Evolutionary conservation across 2,329 filamentous ascomycete species (phyloP), one percentile per base, ranked within the genome.

Genomic region (Verticillium nonalfalfae): DNA sequence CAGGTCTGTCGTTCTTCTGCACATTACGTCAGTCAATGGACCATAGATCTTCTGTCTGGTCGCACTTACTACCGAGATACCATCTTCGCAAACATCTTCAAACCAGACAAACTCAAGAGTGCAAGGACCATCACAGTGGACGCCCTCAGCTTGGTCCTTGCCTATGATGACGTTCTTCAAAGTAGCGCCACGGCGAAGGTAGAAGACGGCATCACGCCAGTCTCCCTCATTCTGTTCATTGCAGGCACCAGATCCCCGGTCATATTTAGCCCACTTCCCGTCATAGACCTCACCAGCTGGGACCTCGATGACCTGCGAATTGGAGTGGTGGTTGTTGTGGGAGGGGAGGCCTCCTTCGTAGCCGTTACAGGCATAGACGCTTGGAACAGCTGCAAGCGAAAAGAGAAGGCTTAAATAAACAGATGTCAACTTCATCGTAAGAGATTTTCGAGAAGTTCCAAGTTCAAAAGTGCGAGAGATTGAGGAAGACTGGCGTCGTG

Each of bases 161-260:
- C 79, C 79, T 26, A 81, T 81, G 64, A 79, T 79, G 59, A 77
- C 79, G 61, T 81, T 81, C 61, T 71, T 75, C 54, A 81, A 72
- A 1, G 76, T 78, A 9, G 78, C 79, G 1, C 79, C 78, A 4
- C 70, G 62, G 34, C 73, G 70, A 3, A 79, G 71, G 59, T 77
- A 69, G 65, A 79, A 79, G 60, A 79, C 76, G 34, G 77, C 75
- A 57, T 81, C 79, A 21, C 36, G 64, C 66, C 63, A 60, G 71
- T 71, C 70, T 60, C 78, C 78, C 66, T 81, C 79, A 10, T 67
- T 67, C 65, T 80, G 75, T 18, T 71, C 75, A 21, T 68, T 73
- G 72, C 79, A 81, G 58, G 73, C 71, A 40, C 72, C 74, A 5
- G 69, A 68, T 33, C 76, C 75, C 45, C 75, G 74, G 63, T 78